Conservation (phyloP, 768 basidiomycete genomes). For the Tulasnella sp. region DNA sequence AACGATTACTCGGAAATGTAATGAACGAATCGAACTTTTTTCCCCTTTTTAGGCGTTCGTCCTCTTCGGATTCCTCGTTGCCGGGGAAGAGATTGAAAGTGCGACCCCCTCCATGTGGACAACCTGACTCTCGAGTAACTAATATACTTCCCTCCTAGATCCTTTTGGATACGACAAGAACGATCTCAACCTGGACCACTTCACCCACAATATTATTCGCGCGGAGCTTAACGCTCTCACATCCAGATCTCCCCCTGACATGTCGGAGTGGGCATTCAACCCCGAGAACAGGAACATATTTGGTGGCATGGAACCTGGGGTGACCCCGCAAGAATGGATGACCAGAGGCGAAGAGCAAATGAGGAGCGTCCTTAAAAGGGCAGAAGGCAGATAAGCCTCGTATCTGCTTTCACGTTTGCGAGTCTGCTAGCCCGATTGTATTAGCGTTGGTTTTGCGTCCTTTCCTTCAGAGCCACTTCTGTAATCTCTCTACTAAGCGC, state of each 20-base stretch:
- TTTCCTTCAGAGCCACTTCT: too few relatives aligned
- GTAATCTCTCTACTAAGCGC: too few relatives aligned
- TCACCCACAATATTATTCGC: constrained; percentile 30
- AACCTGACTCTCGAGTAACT: not conserved
- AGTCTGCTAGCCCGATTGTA: too few relatives aligned
- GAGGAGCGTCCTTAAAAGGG: not conserved
- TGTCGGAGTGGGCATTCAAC: constrained; percentile 30
- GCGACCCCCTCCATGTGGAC: not conserved
- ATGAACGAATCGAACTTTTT: not conserved
- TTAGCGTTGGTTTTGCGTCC: too few relatives aligned
- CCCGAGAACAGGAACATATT: constrained; percentile 25
- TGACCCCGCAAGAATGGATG: constrained; percentile 17
- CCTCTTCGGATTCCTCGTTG: constrained; percentile 21
- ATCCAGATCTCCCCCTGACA: constrained; percentile 26
- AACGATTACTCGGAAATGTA: not conserved
- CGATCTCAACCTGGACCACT: constrained; percentile 31
- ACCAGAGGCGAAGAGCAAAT: constrained; percentile 7
- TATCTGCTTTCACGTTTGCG: too few relatives aligned
- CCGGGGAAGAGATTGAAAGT: constrained; percentile 23
- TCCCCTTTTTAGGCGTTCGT: constrained; percentile 8
- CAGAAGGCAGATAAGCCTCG: not conserved
- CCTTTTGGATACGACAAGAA: constrained; percentile 32
- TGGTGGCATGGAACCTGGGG: not conserved
- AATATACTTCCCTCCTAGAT: constrained; percentile 14
- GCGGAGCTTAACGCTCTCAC: constrained; percentile 30